Evolutionary conservation across 345 rosid species (phyloP), one percentile per base, ranked within the genome.

Genomic region (Anacardium occidentale): DNA sequence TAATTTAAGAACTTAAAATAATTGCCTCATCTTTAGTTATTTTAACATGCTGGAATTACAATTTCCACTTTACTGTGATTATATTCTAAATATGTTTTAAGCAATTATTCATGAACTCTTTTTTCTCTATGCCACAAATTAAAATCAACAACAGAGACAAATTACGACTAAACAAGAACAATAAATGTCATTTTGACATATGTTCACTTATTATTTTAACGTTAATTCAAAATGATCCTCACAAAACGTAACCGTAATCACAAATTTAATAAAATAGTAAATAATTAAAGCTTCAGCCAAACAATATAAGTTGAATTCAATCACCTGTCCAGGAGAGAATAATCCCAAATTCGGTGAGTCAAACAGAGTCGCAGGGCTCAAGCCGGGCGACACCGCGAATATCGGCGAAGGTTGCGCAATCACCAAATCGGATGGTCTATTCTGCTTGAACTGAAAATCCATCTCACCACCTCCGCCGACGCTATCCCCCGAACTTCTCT

Each of bases 261-360:
- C 7, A 37, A 37, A 37, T 37, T 32, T 5, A 24, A 24, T 22
- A 22, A 45, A 64, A 75, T 47, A 3, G 26, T 54, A 12, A 58
- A 26, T 40, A 13, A n/a, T 34, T 42, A 20, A 51, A 5, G 10
- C 22, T 66, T 11, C 15, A 25, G 53, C 54, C 14, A 22, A 25
- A 65, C 21, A 17, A 21, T 20, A 20, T 10, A 61, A 5, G 52
- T 32, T 42, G 50, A 25, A 40, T 18, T 51, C 17, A 63, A 59
- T 45, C 53, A 92, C 97, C 91, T 84, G 91, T 74, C 65, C 48
- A 34, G 93, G 91, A 42, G 95, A 87, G 57, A 88, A 88, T 57
- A 89, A 80, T 42, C 93, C 93, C 34, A 93, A 78, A 54, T 90
- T 85, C 10, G 95, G 97, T 1, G 98, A 91, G 57, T 87, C 94